Conservation (phyloP, 23 red algal species). For the Cyanidioschyzon merolae region DNA sequence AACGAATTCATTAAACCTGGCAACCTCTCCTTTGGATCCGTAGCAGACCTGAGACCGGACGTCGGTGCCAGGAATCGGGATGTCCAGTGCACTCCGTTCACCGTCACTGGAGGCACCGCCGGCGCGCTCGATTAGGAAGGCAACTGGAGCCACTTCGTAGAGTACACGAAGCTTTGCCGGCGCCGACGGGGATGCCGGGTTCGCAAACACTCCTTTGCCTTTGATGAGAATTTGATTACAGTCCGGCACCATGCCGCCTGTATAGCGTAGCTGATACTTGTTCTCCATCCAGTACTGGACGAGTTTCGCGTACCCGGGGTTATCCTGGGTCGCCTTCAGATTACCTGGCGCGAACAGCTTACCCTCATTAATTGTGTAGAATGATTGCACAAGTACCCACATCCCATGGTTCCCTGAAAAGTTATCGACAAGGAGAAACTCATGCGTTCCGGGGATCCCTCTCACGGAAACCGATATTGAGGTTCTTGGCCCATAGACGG, state of each 20-base stretch:
- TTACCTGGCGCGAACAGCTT: constrained; percentile 98
- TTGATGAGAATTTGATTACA: constrained; percentile 98
- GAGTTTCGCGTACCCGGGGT: constrained; percentile 74
- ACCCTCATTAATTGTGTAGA: constrained; percentile 72
- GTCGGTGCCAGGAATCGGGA: constrained; percentile 53
- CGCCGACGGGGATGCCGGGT: constrained; percentile 79
- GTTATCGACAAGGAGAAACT: constrained; percentile 96
- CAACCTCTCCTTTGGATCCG: constrained; percentile 70
- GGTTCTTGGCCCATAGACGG: constrained; percentile 91
- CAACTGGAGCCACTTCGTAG: constrained; percentile 94
- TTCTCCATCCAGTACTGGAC: constrained; percentile 69
- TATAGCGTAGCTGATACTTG: constrained; percentile 98
- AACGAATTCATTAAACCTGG: constrained; percentile 80
- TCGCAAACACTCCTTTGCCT: constrained; percentile 97
- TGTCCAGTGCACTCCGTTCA: constrained; percentile 57
- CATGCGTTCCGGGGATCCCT: constrained; percentile 71
- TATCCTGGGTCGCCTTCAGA: constrained; percentile 85
- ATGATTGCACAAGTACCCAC: constrained; percentile 79
- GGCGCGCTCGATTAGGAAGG: constrained; percentile 85
- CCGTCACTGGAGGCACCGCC: constrained; percentile 76
- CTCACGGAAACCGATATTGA: constrained; percentile 79
- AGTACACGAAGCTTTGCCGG: constrained; percentile 90
- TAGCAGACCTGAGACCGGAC: constrained; percentile 81
- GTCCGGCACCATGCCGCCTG: constrained; percentile 96
- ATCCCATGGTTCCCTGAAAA: constrained; percentile 88